These are phyloP conservation scores for Xylogone sp. DNA, from an alignment of 2,329 filamentous ascomycete species.

Conservation along the genomic window DNA sequence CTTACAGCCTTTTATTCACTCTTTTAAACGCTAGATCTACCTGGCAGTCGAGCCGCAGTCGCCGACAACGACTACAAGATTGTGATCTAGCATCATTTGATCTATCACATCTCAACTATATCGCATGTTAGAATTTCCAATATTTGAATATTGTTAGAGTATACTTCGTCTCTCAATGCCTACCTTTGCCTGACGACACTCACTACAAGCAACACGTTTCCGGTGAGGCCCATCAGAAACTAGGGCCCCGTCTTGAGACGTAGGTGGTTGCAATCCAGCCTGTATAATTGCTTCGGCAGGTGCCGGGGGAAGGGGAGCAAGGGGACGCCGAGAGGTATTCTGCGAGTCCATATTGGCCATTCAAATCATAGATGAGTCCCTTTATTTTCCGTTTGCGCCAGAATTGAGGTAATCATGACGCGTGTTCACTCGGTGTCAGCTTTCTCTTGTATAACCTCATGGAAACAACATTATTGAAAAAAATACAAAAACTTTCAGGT, in stretches of 20 bases:
- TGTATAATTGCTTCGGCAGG: not conserved
- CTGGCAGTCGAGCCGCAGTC: conserved; percentile 8
- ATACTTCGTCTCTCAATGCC: too few species aligned
- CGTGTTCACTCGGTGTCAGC: too few species aligned
- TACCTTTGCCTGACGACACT: not conserved
- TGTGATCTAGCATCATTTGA: not conserved
- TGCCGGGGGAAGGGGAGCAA: not conserved
- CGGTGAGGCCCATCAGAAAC: not conserved
- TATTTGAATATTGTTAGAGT: too few species aligned
- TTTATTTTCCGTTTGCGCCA: too few species aligned
- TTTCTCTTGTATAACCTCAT: too few species aligned
- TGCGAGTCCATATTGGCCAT: not conserved
- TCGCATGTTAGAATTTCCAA: not conserved
- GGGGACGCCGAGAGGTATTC: not conserved
- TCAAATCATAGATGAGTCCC: too few species aligned
- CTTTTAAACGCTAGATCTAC: conserved; percentile 16
- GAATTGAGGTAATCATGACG: too few species aligned
- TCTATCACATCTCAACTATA: not conserved
- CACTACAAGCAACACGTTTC: not conserved
- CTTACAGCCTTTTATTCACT: conserved; percentile 13
- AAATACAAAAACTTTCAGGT: too few species aligned
- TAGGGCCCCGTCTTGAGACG: not conserved
- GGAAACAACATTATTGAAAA: too few species aligned
- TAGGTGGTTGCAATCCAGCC: not conserved
- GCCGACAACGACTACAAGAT: not conserved